Base-by-base conservation (phyloP, 352 stramenopile genomes). In the Globisporangium barbulae region DNA sequence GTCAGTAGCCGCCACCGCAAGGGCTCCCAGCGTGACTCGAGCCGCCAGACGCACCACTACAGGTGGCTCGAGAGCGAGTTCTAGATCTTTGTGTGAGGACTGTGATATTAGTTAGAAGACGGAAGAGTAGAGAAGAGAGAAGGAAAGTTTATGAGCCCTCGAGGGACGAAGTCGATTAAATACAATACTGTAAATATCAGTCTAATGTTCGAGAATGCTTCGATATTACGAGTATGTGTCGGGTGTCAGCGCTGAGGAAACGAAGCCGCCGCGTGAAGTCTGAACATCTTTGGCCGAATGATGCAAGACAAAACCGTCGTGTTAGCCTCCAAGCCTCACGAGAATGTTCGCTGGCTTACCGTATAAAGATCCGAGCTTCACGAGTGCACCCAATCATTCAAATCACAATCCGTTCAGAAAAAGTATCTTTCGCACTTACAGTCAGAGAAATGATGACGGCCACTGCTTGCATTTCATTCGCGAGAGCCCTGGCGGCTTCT, bases 21-120 rank as follows among this genome's bases (percentile, higher is more conserved):
- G 31, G 47, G n/a, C 1, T 25, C 22, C 53, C 48, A 35, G 35
- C n/a, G 41, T 12, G 12, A 59, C 17, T 25, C 49, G 49, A 35
- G 28, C 3, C 49, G 31, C 17, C 31, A 53, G 31, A 35, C 17
- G 42, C 54, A 61, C 30, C 45, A 64, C 31, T 49, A 57, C 22
- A 45, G 45, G 50, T 65, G 50, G 48, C 48, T 54, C 10, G 59
- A 65, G 41, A 65, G 59, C 19, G 59, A 65, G 30, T 65, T 65
- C 35, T 65, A 65, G n/a, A 63, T 30, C 25, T 28, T 9, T 12
- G 2, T 6, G 13, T n/a, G 25, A 30, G n/a, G 13, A 28, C 1
- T 48, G 21, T 60, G 35, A 50, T 17, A 47, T 28, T 54, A 25
- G 45, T 2, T 48, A 21, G 7, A 37, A 15, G 25, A n/a, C 3